Evolutionary conservation across 1,284 basidiomycete species (phyloP).

Genomic region (Ceratobasidium papillatum): DNA sequence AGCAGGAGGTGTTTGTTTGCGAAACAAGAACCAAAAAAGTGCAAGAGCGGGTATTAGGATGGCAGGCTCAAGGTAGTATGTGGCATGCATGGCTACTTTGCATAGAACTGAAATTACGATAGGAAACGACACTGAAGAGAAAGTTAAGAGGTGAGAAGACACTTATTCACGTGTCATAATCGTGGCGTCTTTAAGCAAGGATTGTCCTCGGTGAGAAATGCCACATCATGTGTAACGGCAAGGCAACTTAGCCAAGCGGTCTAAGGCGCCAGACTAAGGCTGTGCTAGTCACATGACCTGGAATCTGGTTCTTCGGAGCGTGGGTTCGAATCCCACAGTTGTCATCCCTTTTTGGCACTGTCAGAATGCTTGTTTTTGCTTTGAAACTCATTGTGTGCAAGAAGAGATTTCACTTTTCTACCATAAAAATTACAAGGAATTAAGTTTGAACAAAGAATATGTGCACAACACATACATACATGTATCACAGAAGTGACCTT

Average conservation of each 20-base stretch:
- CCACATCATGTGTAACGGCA: neutral
- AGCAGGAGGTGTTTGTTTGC: slow-evolving; percentile 52
- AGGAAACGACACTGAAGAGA: too few relatives aligned
- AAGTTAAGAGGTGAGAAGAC: too few relatives aligned
- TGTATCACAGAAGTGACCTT: too few relatives aligned
- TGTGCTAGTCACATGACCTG: neutral
- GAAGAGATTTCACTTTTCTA: too few relatives aligned
- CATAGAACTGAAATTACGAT: neutral
- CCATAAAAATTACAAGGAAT: too few relatives aligned
- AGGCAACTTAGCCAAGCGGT: slow-evolving; percentile 39
- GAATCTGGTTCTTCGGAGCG: slow-evolving; percentile 43
- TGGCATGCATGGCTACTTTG: neutral
- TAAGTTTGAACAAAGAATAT: too few relatives aligned
- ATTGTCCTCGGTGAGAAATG: too few relatives aligned
- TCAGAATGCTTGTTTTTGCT: neutral
- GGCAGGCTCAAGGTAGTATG: neutral
- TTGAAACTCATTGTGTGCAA: too few relatives aligned
- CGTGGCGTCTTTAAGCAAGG: too few relatives aligned
- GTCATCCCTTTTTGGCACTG: slow-evolving; percentile 20
- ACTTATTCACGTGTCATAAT: too few relatives aligned
- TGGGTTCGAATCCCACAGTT: slow-evolving; percentile 44
- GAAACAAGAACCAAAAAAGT: neutral
- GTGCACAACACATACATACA: too few relatives aligned
- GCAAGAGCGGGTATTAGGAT: neutral
- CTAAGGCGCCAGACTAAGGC: slow-evolving; percentile 40